Evolutionary conservation across 1,284 basidiomycete species (phyloP).

Genomic region (Heterobasidion occidentale): DNA sequence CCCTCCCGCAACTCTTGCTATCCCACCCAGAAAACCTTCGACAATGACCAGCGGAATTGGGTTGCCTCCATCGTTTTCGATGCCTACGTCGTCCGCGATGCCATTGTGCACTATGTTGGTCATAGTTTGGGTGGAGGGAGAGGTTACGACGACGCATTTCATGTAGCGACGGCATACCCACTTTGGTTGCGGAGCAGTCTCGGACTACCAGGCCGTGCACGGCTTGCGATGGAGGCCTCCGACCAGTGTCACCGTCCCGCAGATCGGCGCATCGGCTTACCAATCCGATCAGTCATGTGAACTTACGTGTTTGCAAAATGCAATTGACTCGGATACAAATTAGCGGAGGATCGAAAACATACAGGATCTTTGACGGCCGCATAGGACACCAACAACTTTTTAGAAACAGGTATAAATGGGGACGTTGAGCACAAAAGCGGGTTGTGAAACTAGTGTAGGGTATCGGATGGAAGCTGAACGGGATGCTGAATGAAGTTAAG

Average conservation of each 20-base stretch:
- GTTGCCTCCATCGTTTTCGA: not conserved
- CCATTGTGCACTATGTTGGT: not conserved
- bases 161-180: not conserved
- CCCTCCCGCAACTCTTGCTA: conserved; percentile 36
- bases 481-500: not conserved
- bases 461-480: not conserved
- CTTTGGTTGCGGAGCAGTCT: not conserved
- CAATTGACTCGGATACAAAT: too few species aligned
- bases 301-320: too few species aligned
- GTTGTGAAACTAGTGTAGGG: not conserved
- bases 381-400: not conserved
- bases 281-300: not conserved
- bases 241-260: not conserved
- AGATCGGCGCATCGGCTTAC: not conserved
- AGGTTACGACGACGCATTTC: not conserved
- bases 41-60: conserved; percentile 42
- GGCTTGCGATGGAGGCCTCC: not conserved
- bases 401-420: too few species aligned
- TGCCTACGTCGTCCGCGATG: not conserved
- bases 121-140: not conserved
- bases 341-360: too few species aligned
- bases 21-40: conserved; percentile 44
- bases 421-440: too few species aligned
- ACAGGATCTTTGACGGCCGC: too few species aligned
- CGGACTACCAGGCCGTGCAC: not conserved